These are phyloP conservation scores for Auricularia sp. DNA, from an alignment of 768 basidiomycete species.

Conservation along the genomic window DNA sequence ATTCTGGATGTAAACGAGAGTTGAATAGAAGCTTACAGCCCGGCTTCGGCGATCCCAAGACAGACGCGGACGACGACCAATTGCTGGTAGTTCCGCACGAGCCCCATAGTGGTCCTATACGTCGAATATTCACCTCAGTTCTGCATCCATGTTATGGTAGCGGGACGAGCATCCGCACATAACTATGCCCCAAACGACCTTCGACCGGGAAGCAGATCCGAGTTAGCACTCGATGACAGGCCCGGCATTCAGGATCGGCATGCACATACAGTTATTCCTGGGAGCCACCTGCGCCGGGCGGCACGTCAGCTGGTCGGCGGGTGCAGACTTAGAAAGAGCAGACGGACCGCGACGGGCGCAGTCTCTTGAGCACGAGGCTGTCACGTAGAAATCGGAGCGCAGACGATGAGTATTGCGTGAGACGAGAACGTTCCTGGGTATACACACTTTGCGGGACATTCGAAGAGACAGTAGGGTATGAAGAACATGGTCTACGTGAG, in stretches of 20 bases:
- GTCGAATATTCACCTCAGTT: no score
- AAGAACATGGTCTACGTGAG: conserved; percentile 54
- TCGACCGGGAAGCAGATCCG: no score
- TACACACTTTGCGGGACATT: conserved; percentile 60
- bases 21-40: conserved; percentile 23
- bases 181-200: conserved; percentile 57
- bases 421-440: not conserved
- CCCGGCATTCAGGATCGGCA: not conserved
- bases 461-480: conserved; percentile 41
- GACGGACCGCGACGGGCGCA: conserved; percentile 51
- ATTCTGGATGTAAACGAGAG: not conserved
- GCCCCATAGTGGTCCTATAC: conserved; percentile 50
- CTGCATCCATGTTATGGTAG: not conserved
- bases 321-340: not conserved
- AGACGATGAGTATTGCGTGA: not conserved
- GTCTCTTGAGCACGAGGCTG: conserved; percentile 45
- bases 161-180: conserved; percentile 30
- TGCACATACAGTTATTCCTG: conserved; percentile 46
- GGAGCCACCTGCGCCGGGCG: conserved; percentile 40
- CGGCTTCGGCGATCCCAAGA: conserved; percentile 60
- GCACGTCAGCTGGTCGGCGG: conserved; percentile 2
- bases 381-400: not conserved
- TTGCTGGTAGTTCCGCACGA: conserved; percentile 57
- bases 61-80: conserved; percentile 48
- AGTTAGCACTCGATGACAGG: not conserved